Evolutionary conservation across 768 basidiomycete species (phyloP).

Genomic region (Kwoniella europaea): DNA sequence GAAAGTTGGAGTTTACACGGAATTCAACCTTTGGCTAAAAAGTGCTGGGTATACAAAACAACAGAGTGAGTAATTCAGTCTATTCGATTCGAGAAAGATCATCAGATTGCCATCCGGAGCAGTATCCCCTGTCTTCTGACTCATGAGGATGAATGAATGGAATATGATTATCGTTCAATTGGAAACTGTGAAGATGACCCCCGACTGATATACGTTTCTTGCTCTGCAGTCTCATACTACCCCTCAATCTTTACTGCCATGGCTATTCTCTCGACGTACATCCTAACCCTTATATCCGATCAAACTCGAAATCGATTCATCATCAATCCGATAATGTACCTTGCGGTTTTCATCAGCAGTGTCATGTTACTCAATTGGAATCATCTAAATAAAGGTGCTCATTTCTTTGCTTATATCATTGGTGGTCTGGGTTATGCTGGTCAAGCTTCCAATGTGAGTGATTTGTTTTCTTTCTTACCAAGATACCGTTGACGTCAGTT

Average conservation of each 20-base stretch:
- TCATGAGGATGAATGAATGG: too few species aligned
- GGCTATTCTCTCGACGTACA: conserved; percentile 42
- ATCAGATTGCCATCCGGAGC: too few species aligned
- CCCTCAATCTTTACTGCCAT: conserved; percentile 41
- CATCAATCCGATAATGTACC: conserved; percentile 46
- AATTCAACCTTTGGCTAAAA: conserved; percentile 36
- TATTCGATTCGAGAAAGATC: too few species aligned
- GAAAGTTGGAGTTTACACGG: conserved; percentile 36
- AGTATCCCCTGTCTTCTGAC: too few species aligned
- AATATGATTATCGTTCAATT: neutral
- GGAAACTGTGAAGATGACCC: too few species aligned
- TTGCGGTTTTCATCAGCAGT: conserved; percentile 34
- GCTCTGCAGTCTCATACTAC: conserved; percentile 41
- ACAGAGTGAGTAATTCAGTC: conserved; percentile 14
- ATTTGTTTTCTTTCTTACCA: neutral
- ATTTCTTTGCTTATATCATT: conserved; percentile 76
- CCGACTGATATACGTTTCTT: neutral
- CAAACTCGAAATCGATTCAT: conserved; percentile 40
- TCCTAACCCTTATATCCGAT: conserved; percentile 34
- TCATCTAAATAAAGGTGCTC: conserved; percentile 65
- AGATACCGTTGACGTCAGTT: neutral
- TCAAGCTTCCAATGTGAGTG: conserved; percentile 67
- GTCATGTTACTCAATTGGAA: conserved; percentile 66
- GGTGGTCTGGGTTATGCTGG: conserved; percentile 72
- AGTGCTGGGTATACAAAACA: conserved; percentile 28